phyloP scores from a whole-genome alignment of 2,329 filamentous ascomycete genomes.

The Fusarium subtropicale region DNA sequence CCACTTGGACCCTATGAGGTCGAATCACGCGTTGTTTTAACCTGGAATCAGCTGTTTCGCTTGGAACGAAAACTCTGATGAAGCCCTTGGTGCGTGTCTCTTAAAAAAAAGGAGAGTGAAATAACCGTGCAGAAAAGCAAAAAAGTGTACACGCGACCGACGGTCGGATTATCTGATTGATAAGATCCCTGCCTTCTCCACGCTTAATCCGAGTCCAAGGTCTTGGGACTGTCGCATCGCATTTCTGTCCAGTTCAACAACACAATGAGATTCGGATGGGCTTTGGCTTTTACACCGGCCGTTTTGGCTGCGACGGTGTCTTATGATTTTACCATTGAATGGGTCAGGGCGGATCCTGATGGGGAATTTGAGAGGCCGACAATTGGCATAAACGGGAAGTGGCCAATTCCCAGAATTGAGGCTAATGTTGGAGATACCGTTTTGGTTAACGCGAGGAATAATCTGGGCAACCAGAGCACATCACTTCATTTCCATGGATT shows the following conservation, averaged over 20 bases:
- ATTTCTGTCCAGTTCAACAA: constrained; percentile 5
- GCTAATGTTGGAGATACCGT: constrained; percentile 72
- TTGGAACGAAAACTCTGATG: constrained; percentile 31
- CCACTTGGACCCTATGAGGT: constrained; percentile 28
- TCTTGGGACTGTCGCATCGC: background rate
- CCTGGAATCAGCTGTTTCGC: constrained; percentile 13
- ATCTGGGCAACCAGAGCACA: constrained; percentile 71
- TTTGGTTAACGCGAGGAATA: constrained; percentile 69
- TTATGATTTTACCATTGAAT: constrained; percentile 76
- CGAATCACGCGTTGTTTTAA: constrained; percentile 27
- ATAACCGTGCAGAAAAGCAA: constrained; percentile 11
- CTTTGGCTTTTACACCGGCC: constrained; percentile 13
- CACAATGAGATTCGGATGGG: constrained; percentile 24
- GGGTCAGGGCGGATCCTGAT: constrained; percentile 80
- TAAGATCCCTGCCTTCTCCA: constrained; percentile 26
- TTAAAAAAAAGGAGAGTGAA: background rate
- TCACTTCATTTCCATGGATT: constrained; percentile 78
- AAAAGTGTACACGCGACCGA: constrained; percentile 5
- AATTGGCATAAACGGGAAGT: constrained; percentile 81
- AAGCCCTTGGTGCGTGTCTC: background rate
- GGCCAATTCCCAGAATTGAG: constrained; percentile 76
- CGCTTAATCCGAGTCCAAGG: constrained; percentile 2
- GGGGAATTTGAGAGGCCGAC: constrained; percentile 71
- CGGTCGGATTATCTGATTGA: constrained; percentile 38
- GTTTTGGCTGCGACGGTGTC: constrained; percentile 59